Evolutionary conservation across 2,329 filamentous ascomycete species (phyloP), one percentile per base, ranked within the genome.

Genomic region (Pseudocercospora eumusae): DNA sequence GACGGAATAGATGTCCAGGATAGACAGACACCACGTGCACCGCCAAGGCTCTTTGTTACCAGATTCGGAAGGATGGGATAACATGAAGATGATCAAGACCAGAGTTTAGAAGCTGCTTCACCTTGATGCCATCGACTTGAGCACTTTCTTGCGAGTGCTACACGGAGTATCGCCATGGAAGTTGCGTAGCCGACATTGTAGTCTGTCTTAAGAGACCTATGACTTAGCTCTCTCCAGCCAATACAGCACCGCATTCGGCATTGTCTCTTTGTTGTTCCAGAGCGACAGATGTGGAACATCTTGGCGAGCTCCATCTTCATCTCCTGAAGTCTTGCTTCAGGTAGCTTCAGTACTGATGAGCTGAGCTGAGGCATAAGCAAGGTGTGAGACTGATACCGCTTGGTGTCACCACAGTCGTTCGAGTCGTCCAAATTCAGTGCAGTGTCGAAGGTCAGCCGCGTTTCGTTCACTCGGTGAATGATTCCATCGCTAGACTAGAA

Each of bases 181-280:
- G n/a, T 11, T 2, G 1, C n/a, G 13, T n/a, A n/a, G 33, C 15
- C 13, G 4, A n/a, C 8, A 13, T 36, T 36, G 6, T 15, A 2
- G 4, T 15, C 3, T 36, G 33, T 6, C 33, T 13, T 7, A n/a
- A 36, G 33, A 36, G 15, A 36, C 1, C 6, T 4, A 36, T 36
- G 33, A 36, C 15, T 36, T 36, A 36, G 13, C 4, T 11, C 15
- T 36, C 33, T 36, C 18, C 6, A 20, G 20, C 8, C 47, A 10
- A 50, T 50, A 10, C 10, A 50, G 47, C 20, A 23, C 47, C 47
- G 47, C 7, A 25, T 50, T 50, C 47, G 47, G 47, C 47, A 27
- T 28, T 50, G 47, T 28, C 15, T 23, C 47, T 50, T 50, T 50
- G 23, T 50, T 50, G 9, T 36, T n/a, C 47, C 15, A 8, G 15